Percentiles rank a stretch among this genome's conserved stretches.
phyloP scores from a whole-genome alignment of 108 stramenopile genomes.

The Cyclotella baltica region DNA sequence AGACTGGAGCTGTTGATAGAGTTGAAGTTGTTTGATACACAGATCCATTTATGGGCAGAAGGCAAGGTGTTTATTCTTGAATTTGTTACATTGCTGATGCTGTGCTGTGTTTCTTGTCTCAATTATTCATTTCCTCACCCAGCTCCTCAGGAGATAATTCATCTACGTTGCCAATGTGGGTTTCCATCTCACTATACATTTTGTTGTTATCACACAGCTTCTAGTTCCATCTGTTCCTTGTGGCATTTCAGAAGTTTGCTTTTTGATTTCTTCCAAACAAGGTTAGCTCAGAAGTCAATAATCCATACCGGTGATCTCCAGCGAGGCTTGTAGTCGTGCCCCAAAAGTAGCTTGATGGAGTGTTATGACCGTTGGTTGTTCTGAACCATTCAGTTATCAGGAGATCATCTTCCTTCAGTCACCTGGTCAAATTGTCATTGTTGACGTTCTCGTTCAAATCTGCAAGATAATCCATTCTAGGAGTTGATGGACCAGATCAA shows the following conservation, averaged over 20 bases:
- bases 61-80: not conserved
- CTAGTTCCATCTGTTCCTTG: not conserved
- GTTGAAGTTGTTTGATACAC: not conserved
- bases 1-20: not conserved
- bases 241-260: not conserved
- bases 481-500: not conserved
- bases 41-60: not conserved
- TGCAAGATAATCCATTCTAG: not conserved
- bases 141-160: not conserved
- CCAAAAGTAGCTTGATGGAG: not conserved
- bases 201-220: not conserved
- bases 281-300: not conserved
- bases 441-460: slow-evolving; percentile 15
- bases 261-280: not conserved
- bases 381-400: not conserved
- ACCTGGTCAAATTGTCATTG: not conserved
- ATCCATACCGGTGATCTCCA: slow-evolving; percentile 7
- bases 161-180: no score
- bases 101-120: not conserved
- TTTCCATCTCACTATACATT: not conserved
- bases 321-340: not conserved
- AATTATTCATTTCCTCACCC: not conserved
- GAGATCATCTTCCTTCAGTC: not conserved
- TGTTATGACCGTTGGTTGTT: not conserved
- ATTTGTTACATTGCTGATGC: not conserved